Evolutionary conservation across 352 stramenopile species (phyloP), one percentile per base, ranked within the genome.

Genomic region (Pythium monospermum): DNA sequence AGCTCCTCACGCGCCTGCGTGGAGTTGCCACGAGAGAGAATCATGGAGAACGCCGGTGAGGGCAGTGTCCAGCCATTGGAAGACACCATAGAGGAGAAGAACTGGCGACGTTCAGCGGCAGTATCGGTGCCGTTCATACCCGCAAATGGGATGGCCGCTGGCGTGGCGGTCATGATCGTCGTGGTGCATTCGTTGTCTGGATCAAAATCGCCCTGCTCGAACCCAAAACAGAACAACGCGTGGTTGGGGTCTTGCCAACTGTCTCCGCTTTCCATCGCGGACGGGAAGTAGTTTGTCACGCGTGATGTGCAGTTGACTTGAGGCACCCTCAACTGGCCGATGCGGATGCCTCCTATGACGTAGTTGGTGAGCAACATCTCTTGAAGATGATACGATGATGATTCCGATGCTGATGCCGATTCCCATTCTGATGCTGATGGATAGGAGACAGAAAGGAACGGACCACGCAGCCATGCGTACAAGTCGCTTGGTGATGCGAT

Each of bases 301-400:
- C 70, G 56, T 28, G 49, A 53, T 7, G 70, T 69, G 48, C 73
- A 84, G 38, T 73, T 63, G 22, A 49, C 41, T 3, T 21, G 52
- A 15, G 58, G 6, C 19, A 76, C 70, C 15, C 73, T 68, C 12
- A 84, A 61, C 45, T 81, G 68, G 0, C 68, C 73, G 48, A 84
- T 61, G 25, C 68, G 65, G 33, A 82, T 61, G 16, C 57, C 70
- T 23, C 73, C 73, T 13, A 84, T 49, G 38, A 83, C 60, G 32
- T 37, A 65, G 26, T 54, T 76, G 21, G 36, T 70, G 23, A 64
- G 49, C 12, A 59, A 49, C 12, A 62, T 28, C 8, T 39, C 15
- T n/a, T 35, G 30, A 2, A 22, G 31, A 10, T 40, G 6, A 21
- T 2, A 16, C 4, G 11, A 37, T 13, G 46, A 42, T 0, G 28